Percentiles rank a stretch among this genome's conserved stretches.
These are phyloP conservation scores for Camillea tinctor DNA, from an alignment of 2,329 filamentous ascomycete genomes.

Conservation along the genomic window DNA sequence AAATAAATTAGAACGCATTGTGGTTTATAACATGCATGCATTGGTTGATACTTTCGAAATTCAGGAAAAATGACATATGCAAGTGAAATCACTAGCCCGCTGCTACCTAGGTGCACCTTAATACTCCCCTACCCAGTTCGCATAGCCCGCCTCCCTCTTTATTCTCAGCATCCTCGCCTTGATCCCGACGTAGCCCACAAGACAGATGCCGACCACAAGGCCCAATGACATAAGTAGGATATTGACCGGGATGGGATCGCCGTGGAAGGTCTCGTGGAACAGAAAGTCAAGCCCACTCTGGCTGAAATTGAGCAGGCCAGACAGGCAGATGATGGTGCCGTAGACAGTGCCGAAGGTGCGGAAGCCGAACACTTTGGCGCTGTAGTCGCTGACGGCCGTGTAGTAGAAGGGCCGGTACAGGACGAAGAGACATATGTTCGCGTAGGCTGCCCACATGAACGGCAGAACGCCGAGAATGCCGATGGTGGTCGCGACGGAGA, in stretches of 20 bases:
- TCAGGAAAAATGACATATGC: not conserved
- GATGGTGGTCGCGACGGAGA: conserved; percentile 69
- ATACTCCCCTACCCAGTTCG: conserved; percentile 14
- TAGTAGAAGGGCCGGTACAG: conserved; percentile 88
- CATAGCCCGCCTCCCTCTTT: conserved; percentile 21
- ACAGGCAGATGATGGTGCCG: conserved; percentile 81
- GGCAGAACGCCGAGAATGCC: conserved; percentile 75
- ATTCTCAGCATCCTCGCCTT: conserved; percentile 32
- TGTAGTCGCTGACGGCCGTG: conserved; percentile 85
- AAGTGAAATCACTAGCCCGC: not conserved
- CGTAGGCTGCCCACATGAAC: conserved; percentile 67
- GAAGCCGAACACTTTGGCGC: conserved; percentile 90
- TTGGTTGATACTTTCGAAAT: not conserved
- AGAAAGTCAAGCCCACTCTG: conserved; percentile 78
- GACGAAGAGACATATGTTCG: conserved; percentile 76
- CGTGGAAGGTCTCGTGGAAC: conserved; percentile 69
- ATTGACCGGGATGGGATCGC: conserved; percentile 77
- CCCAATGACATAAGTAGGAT: conserved; percentile 62
- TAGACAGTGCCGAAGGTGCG: conserved; percentile 93
- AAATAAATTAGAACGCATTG: not conserved
- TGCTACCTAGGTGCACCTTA: conserved; percentile 1
- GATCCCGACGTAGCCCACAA: conserved; percentile 65
- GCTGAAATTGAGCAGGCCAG: conserved; percentile 79
- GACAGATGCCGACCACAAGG: conserved; percentile 58
- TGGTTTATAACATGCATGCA: not conserved